Percentiles rank a stretch among this genome's conserved stretches.
phyloP scores from a whole-genome alignment of 768 basidiomycete species.

The Boletus insuetus region DNA sequence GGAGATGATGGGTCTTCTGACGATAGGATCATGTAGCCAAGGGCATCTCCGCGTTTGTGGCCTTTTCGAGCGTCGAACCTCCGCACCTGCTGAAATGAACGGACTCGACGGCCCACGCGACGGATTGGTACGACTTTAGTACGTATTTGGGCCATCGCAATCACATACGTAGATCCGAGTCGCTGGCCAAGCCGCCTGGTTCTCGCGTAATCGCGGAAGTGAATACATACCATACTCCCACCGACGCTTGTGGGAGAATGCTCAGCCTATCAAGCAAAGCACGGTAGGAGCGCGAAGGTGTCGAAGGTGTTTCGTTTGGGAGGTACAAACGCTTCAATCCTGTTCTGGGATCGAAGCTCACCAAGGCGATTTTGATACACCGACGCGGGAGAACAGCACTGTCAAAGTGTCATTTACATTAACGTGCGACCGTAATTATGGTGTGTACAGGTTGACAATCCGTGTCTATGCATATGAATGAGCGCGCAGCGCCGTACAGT shows the following conservation, averaged over 20 bases:
- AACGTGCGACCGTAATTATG: conserved; percentile 3
- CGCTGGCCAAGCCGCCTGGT: conserved; percentile 9
- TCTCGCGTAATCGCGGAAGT: conserved; percentile 31
- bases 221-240: conserved; percentile 9
- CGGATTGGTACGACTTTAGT: conserved; percentile 12
- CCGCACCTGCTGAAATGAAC: conserved; percentile 29
- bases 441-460: neutral
- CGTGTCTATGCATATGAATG: neutral
- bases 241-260: conserved; percentile 1
- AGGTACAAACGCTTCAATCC: neutral
- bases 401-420: neutral
- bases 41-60: conserved; percentile 28
- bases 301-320: neutral
- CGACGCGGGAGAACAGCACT: neutral
- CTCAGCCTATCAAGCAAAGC: conserved; percentile 2
- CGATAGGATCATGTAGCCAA: conserved; percentile 13
- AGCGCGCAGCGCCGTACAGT: conserved; percentile 16
- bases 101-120: conserved; percentile 21
- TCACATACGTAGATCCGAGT: conserved; percentile 20
- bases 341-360: conserved; percentile 4
- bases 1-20: conserved; percentile 20
- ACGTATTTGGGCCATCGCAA: conserved; percentile 15
- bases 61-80: conserved; percentile 27
- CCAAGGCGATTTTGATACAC: neutral
- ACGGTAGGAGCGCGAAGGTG: neutral